Evolutionary conservation across 1,284 basidiomycete species (phyloP).

Genomic region (Singerocomus inundabilis): DNA sequence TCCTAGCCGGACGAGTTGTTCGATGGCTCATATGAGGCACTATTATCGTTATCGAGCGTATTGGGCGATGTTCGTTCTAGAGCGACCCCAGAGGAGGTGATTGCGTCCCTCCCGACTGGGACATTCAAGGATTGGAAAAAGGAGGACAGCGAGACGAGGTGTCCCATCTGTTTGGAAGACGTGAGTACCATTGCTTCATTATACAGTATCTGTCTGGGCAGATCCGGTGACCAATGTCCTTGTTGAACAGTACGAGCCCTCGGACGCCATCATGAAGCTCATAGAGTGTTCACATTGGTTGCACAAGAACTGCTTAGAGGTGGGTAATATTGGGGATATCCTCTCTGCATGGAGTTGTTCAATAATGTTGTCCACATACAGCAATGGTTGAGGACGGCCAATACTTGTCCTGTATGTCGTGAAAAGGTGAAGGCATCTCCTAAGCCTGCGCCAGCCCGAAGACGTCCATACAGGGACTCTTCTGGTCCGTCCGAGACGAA

Average conservation of each 20-base stretch:
- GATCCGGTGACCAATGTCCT: slow-evolving; percentile 10
- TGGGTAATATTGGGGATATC: slow-evolving; percentile 28
- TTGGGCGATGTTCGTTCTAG: slow-evolving; percentile 65
- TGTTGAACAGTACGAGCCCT: slow-evolving; percentile 51
- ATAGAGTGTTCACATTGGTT: slow-evolving; percentile 74
- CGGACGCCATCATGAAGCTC: slow-evolving; percentile 59
- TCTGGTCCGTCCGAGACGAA: slow-evolving; percentile 8
- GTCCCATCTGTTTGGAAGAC: slow-evolving; percentile 78
- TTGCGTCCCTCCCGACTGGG: slow-evolving; percentile 56
- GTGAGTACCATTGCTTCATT: slow-evolving; percentile 41
- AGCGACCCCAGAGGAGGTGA: slow-evolving; percentile 56
- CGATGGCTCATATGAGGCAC: slow-evolving; percentile 66
- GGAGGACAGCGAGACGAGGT: slow-evolving; percentile 61
- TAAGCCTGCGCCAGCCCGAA: slow-evolving; percentile 24
- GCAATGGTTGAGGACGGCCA: slow-evolving; percentile 68
- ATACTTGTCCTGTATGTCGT: slow-evolving; percentile 67
- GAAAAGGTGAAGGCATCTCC: slow-evolving; percentile 41
- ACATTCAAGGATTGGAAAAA: slow-evolving; percentile 66
- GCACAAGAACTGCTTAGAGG: slow-evolving; percentile 69
- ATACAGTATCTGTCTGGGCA: not conserved
- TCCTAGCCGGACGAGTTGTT: slow-evolving; percentile 68
- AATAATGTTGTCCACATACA: slow-evolving; percentile 21
- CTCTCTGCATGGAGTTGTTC: not conserved
- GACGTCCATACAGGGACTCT: slow-evolving; percentile 13
- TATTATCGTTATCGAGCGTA: slow-evolving; percentile 54